Conservation (phyloP, 441 rosid genomes). For the Codiaeum variegatum region DNA sequence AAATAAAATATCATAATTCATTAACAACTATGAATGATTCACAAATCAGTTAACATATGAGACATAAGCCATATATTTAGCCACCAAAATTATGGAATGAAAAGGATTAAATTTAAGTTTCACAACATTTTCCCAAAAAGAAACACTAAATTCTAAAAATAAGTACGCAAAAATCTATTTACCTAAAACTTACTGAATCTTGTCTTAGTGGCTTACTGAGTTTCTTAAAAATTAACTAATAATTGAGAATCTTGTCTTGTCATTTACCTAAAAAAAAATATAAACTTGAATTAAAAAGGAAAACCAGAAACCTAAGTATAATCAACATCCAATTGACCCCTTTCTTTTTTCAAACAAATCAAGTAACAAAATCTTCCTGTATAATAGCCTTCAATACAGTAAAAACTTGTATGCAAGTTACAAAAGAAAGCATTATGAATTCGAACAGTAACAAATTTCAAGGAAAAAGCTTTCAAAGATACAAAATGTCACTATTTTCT, state of each 20-base stretch:
- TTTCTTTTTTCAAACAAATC: neutral
- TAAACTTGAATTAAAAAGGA: neutral
- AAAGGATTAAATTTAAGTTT: neutral
- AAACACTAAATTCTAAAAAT: neutral
- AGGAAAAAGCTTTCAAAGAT: no score
- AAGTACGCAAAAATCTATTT: no score
- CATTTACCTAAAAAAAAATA: neutral
- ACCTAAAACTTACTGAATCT: no score
- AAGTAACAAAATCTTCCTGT: neutral
- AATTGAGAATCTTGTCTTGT: neutral
- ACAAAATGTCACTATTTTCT: neutral
- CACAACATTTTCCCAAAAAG: neutral
- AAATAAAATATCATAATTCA: neutral
- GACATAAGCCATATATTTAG: neutral
- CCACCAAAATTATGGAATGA: neutral
- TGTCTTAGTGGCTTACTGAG: no score
- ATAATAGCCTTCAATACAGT: neutral
- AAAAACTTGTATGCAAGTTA: neutral
- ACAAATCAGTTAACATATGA: neutral
- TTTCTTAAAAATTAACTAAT: neutral
- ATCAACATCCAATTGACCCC: neutral
- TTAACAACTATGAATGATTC: neutral
- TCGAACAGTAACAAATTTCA: neutral
- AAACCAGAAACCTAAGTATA: neutral
- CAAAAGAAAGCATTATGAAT: neutral